Evolutionary conservation across 495 filamentous ascomycete genomes (phyloP).

Genomic region (Viridothelium virens): DNA sequence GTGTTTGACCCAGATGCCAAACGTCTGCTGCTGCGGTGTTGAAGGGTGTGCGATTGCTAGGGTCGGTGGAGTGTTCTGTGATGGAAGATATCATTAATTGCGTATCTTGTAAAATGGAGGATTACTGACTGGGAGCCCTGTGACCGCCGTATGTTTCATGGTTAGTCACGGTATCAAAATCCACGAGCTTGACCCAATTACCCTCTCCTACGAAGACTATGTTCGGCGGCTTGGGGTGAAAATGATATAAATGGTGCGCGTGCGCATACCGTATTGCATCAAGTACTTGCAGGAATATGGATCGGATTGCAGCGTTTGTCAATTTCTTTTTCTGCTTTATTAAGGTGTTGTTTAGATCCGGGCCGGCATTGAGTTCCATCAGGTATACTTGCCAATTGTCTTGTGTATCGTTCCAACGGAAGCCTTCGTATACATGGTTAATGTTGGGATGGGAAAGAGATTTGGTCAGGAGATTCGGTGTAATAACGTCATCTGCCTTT

Average conservation of each 20-base stretch:
- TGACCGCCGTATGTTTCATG: not conserved
- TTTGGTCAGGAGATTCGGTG: not conserved
- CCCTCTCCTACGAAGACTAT: not conserved
- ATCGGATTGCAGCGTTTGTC: not conserved
- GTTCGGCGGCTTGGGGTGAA: slow-evolving; percentile 3
- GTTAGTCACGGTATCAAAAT: not conserved
- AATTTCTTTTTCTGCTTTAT: not conserved
- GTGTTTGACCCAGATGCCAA: slow-evolving; percentile 3
- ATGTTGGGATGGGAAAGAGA: not conserved
- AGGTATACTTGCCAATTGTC: not conserved
- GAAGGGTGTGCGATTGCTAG: not conserved
- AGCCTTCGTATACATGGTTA: not conserved
- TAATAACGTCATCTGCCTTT: not conserved
- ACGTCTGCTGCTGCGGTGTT: slow-evolving; percentile 3
- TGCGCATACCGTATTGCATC: not conserved
- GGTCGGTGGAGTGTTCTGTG: not conserved
- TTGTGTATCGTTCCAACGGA: not conserved
- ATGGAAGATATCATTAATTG: not conserved
- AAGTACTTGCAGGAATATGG: not conserved
- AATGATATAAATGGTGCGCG: not conserved
- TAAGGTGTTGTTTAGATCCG: not conserved
- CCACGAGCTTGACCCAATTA: not conserved
- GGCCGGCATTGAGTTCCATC: not conserved
- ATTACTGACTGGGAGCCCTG: not conserved
- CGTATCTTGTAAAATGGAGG: not conserved